phyloP scores from a whole-genome alignment of 1,284 basidiomycete genomes.

The Puccinia horiana region DNA sequence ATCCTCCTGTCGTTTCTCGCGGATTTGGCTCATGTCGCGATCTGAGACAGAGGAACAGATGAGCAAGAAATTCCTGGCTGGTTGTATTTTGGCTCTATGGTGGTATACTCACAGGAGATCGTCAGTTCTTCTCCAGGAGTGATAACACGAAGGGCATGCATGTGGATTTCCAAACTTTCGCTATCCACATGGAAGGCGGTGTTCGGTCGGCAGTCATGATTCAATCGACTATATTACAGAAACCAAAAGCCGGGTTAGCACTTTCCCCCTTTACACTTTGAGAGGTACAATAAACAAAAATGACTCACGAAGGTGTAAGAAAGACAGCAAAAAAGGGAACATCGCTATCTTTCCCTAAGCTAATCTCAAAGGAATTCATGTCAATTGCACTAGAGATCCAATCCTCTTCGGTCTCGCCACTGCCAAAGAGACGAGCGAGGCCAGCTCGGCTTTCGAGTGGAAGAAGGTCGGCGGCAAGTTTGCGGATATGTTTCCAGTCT shows the following conservation, averaged over 20 bases:
- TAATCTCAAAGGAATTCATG: slow-evolving; percentile 30
- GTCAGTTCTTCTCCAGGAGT: slow-evolving; percentile 41
- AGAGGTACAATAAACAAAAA: too few relatives aligned
- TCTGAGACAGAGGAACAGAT: background rate
- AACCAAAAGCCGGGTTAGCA: background rate
- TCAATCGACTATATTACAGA: slow-evolving; percentile 32
- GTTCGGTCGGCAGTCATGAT: slow-evolving; percentile 47
- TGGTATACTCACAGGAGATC: slow-evolving; percentile 22
- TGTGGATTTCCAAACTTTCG: slow-evolving; percentile 33
- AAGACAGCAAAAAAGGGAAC: slow-evolving; percentile 29
- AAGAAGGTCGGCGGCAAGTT: slow-evolving; percentile 34
- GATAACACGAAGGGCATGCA: slow-evolving; percentile 40
- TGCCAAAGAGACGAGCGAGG: slow-evolving; percentile 19
- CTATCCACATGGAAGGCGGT: slow-evolving; percentile 29
- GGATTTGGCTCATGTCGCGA: slow-evolving; percentile 28
- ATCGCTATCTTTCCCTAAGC: background rate
- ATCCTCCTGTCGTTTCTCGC: slow-evolving; percentile 2
- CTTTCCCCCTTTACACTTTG: background rate
- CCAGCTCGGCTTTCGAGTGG: slow-evolving; percentile 10
- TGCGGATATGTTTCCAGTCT: slow-evolving; percentile 13
- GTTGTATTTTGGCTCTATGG: background rate
- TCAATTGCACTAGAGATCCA: slow-evolving; percentile 31
- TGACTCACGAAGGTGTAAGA: slow-evolving; percentile 21
- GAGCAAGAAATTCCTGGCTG: background rate
- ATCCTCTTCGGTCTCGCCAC: slow-evolving; percentile 14